Evolutionary conservation across 345 rosid genomes (phyloP).

Genomic region (Eucalyptus paniculata): DNA sequence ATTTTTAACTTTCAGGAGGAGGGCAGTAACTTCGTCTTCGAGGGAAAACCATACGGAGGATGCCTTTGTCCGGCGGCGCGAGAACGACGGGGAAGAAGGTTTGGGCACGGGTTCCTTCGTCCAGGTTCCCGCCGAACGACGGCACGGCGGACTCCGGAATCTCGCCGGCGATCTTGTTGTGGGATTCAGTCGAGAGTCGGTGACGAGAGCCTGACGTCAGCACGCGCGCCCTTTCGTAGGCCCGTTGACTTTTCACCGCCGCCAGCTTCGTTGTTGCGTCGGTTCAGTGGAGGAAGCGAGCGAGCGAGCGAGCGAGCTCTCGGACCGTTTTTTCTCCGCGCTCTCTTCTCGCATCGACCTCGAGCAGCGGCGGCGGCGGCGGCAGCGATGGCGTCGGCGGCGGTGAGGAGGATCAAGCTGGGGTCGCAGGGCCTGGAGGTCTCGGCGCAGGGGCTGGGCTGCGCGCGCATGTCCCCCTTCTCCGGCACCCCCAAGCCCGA

Average conservation of each 20-base stretch:
- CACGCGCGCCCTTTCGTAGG: not conserved
- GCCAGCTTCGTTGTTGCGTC: not conserved
- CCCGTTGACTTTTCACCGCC: not conserved
- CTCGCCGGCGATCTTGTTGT: no score
- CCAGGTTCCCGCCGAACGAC: no score
- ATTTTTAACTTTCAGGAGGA: no score
- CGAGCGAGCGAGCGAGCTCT: not conserved
- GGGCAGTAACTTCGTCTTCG: no score
- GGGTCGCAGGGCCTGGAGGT: not conserved
- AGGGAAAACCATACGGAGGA: no score
- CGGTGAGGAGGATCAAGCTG: not conserved
- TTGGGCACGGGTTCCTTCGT: no score
- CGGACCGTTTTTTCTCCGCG: not conserved
- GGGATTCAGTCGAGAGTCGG: not conserved
- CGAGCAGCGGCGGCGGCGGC: not conserved
- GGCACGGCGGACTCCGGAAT: no score
- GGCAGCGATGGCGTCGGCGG: not conserved
- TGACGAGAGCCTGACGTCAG: not conserved
- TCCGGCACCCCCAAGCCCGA: slow-evolving; percentile 41
- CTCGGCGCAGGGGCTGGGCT: not conserved
- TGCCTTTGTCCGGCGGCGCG: no score
- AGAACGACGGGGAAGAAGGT: no score
- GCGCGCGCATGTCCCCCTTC: slow-evolving; percentile 22
- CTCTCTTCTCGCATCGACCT: not conserved
- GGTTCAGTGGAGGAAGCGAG: not conserved